Conservation (phyloP, 345 rosid species). For the Pistacia vera region DNA sequence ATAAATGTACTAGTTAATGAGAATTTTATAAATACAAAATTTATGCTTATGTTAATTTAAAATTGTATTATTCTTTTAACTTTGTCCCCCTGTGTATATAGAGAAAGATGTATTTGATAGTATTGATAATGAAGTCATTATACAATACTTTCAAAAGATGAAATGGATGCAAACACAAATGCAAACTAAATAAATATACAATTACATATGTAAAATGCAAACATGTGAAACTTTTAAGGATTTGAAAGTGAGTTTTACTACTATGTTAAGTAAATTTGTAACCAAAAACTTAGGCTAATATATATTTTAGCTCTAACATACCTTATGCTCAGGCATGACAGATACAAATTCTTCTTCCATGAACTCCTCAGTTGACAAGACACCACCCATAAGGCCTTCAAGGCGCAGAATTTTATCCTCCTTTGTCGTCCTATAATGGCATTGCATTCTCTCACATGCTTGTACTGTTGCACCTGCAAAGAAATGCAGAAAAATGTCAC, state of each 20-base stretch:
- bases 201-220: background rate
- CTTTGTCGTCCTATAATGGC: slow-evolving; percentile 83
- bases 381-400: slow-evolving; percentile 97
- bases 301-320: slow-evolving; percentile 7
- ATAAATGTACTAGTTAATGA: too few relatives aligned
- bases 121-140: too few relatives aligned
- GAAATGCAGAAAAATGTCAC: slow-evolving; percentile 20
- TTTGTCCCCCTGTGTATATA: too few relatives aligned
- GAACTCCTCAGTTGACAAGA: slow-evolving; percentile 82
- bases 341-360: slow-evolving; percentile 82
- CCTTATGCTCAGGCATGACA: slow-evolving; percentile 79
- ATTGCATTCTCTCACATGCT: slow-evolving; percentile 98
- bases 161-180: background rate
- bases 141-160: too few relatives aligned
- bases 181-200: too few relatives aligned
- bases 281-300: too few relatives aligned
- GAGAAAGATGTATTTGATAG: too few relatives aligned
- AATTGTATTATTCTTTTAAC: too few relatives aligned
- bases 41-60: too few relatives aligned
- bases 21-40: too few relatives aligned
- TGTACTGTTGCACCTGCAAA: slow-evolving; percentile 92
- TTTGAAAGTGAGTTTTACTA: background rate
- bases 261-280: background rate
- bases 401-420: slow-evolving; percentile 94
- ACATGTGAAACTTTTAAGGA: background rate